phyloP scores from a whole-genome alignment of 2,329 filamentous ascomycete genomes.

The Herpotrichia juniperi region DNA sequence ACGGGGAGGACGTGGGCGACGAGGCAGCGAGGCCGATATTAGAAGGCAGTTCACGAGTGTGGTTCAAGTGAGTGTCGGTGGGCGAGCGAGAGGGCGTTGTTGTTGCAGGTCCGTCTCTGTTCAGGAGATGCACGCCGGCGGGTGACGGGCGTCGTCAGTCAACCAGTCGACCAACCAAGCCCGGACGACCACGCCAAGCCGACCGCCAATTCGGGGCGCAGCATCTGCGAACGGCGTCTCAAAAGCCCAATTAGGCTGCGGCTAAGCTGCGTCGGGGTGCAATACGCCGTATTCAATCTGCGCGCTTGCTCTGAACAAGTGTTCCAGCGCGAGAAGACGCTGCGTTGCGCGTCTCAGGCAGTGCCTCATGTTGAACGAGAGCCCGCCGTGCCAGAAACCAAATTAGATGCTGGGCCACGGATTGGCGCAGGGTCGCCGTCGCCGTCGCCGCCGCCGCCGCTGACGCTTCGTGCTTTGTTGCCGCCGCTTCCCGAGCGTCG shows the following conservation, averaged over 20 bases:
- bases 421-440: slow-evolving; percentile 1
- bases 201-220: neutral
- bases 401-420: neutral
- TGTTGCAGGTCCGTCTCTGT: neutral
- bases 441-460: no score
- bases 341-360: slow-evolving; percentile 16
- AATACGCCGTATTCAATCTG: slow-evolving; percentile 4
- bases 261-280: slow-evolving; percentile 5
- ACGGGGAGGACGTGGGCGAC: slow-evolving; percentile 9
- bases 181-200: neutral
- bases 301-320: neutral
- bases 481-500: neutral
- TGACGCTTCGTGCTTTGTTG: slow-evolving; percentile 1
- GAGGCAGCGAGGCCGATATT: slow-evolving; percentile 12
- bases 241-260: slow-evolving; percentile 6
- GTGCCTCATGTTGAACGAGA: slow-evolving; percentile 1
- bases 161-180: neutral
- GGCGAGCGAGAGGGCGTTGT: neutral
- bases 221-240: slow-evolving; percentile 5
- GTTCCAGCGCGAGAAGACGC: slow-evolving; percentile 3
- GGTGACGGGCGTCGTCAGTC: neutral
- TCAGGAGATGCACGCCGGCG: neutral
- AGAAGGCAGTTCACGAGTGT: neutral
- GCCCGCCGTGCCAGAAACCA: slow-evolving; percentile 1
- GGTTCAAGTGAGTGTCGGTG: slow-evolving; percentile 4